phyloP scores from a whole-genome alignment of 495 filamentous ascomycete species.

The Talaromyces nanjingensis region DNA sequence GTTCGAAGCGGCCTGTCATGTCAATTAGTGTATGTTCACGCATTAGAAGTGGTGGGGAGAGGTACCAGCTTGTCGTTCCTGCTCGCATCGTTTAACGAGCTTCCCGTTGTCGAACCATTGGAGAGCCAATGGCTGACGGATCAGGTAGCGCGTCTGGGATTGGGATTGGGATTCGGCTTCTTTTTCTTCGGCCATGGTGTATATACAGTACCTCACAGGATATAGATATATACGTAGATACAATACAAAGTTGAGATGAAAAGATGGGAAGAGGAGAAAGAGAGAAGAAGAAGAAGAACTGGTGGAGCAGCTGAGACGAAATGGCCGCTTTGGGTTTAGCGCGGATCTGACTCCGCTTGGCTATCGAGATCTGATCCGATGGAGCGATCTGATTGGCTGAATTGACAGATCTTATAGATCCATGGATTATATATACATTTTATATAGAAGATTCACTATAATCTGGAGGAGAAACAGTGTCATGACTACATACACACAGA shows the following conservation, averaged over 20 bases:
- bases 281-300: neutral
- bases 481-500: too few relatives aligned
- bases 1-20: slow-evolving; percentile 33
- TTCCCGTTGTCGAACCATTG: slow-evolving; percentile 34
- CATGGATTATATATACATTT: too few relatives aligned
- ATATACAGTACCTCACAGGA: neutral
- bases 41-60: too few relatives aligned
- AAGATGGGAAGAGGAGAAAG: neutral
- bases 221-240: too few relatives aligned
- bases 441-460: too few relatives aligned
- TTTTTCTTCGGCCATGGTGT: slow-evolving; percentile 3
- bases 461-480: too few relatives aligned
- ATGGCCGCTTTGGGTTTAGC: neutral
- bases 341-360: neutral
- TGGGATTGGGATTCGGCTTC: slow-evolving; percentile 14
- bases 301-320: neutral
- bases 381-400: neutral
- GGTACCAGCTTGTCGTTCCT: slow-evolving; percentile 29
- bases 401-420: too few relatives aligned
- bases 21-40: too few relatives aligned
- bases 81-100: slow-evolving; percentile 26
- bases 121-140: slow-evolving; percentile 30
- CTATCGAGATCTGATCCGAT: neutral
- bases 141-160: slow-evolving; percentile 22
- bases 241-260: too few relatives aligned